Evolutionary conservation across 2,329 filamentous ascomycete species (phyloP).

Genomic region (Aspergillus tanneri): DNA sequence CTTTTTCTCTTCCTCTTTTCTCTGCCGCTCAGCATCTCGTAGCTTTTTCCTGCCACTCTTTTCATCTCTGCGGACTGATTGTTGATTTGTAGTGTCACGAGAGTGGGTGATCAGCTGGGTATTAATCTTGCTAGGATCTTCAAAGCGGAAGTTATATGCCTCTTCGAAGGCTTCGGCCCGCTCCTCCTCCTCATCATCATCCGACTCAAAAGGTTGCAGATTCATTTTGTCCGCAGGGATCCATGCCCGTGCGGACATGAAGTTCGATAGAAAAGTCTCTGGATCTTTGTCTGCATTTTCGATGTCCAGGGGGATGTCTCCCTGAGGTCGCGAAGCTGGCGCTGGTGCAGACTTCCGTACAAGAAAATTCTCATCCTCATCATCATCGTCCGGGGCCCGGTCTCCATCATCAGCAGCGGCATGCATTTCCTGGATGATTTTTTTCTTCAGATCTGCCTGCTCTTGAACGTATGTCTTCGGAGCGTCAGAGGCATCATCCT

Average conservation of each 20-base stretch:
- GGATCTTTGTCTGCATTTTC: constrained; percentile 81
- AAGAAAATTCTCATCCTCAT: constrained; percentile 71
- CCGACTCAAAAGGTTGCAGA: constrained; percentile 85
- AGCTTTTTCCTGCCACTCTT: constrained; percentile 72
- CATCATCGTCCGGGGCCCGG: constrained; percentile 52
- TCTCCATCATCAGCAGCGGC: constrained; percentile 53
- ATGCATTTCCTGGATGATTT: constrained; percentile 78
- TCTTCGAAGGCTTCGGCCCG: constrained; percentile 84
- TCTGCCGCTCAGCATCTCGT: constrained; percentile 73
- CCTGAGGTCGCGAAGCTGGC: constrained; percentile 30
- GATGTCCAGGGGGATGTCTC: constrained; percentile 64
- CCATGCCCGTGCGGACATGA: constrained; percentile 90
- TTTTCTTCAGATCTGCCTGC: constrained; percentile 77
- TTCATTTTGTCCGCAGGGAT: constrained; percentile 64
- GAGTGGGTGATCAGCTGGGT: constrained; percentile 86
- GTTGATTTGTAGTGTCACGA: constrained; percentile 76
- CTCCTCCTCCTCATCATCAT: constrained; percentile 74
- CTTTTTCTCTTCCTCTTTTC: constrained; percentile 74
- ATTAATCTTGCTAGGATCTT: constrained; percentile 84
- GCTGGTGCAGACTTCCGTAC: constrained; percentile 63
- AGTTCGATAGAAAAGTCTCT: constrained; percentile 91
- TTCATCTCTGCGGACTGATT: constrained; percentile 83
- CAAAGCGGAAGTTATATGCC: constrained; percentile 94
- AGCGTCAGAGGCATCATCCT: constrained; percentile 44
- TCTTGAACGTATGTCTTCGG: constrained; percentile 81